These are phyloP conservation scores for Sphaerobolus stellatus DNA, from an alignment of 1,284 basidiomycete genomes.

Conservation along the genomic window DNA sequence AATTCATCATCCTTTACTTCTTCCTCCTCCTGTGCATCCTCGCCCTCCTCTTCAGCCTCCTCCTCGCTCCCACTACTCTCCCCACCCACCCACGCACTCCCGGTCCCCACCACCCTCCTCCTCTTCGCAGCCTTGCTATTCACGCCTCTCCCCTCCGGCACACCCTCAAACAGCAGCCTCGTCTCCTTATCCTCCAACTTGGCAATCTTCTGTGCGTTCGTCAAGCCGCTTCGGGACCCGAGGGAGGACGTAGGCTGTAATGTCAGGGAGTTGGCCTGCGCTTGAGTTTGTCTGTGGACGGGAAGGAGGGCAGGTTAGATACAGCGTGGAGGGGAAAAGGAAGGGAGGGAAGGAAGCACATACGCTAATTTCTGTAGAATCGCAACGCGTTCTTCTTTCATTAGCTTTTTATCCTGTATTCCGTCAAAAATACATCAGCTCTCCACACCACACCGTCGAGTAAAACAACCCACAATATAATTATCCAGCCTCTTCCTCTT, in stretches of 20 bases:
- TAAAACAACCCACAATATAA: conserved; percentile 61
- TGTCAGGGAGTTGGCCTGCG: conserved; percentile 54
- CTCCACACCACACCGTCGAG: neutral
- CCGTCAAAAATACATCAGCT: neutral
- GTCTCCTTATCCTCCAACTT: conserved; percentile 57
- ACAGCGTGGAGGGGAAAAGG: conserved; percentile 6
- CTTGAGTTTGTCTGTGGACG: conserved; percentile 64
- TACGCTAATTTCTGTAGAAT: conserved; percentile 79
- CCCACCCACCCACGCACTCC: conserved; percentile 34
- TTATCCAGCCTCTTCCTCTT: conserved; percentile 82
- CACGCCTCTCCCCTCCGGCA: neutral
- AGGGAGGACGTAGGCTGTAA: conserved; percentile 78
- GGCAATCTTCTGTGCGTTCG: conserved; percentile 59
- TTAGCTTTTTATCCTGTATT: conserved; percentile 86
- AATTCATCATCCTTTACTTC: conserved; percentile 9
- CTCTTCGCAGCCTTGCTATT: neutral
- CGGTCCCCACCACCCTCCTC: conserved; percentile 14
- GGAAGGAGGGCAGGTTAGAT: neutral
- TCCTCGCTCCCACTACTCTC: too few relatives aligned
- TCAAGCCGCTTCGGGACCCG: conserved; percentile 63
- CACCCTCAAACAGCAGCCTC: conserved; percentile 37
- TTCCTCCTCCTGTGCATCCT: conserved; percentile 39
- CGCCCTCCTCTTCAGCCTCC: conserved; percentile 21
- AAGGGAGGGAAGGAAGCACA: too few relatives aligned
- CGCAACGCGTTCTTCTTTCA: conserved; percentile 73